phyloP scores from a whole-genome alignment of 305 asterid species.

The Rubia tinctorum region DNA sequence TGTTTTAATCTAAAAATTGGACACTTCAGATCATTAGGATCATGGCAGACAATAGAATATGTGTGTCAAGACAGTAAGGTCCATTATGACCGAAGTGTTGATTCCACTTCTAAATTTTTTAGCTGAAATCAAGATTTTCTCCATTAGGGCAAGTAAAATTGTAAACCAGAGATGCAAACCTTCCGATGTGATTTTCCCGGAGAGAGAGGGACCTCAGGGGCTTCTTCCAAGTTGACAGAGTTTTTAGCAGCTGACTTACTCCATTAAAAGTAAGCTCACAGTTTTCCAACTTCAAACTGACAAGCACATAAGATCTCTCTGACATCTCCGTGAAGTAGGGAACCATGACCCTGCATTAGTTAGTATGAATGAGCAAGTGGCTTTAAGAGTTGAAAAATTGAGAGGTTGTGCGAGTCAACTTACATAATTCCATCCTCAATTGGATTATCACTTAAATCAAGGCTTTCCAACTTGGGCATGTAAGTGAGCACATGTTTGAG shows the following conservation, averaged over 20 bases:
- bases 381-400: not conserved
- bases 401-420: slow-evolving; percentile 12
- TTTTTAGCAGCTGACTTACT: slow-evolving; percentile 52
- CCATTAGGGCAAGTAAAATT: not conserved
- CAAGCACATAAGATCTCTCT: slow-evolving; percentile 41
- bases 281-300: slow-evolving; percentile 70
- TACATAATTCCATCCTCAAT: slow-evolving; percentile 80
- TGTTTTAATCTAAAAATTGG: not conserved
- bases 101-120: not conserved
- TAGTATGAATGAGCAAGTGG: slow-evolving; percentile 11
- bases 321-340: slow-evolving; percentile 58
- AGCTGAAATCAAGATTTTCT: not conserved
- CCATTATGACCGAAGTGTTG: not conserved
- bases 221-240: slow-evolving; percentile 57
- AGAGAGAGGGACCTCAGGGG: slow-evolving; percentile 65
- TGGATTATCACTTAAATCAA: slow-evolving; percentile 81
- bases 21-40: not conserved
- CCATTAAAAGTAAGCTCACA: slow-evolving; percentile 67
- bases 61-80: not conserved
- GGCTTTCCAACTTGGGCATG: slow-evolving; percentile 79
- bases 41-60: not conserved
- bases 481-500: slow-evolving; percentile 55
- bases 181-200: slow-evolving; percentile 79
- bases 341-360: slow-evolving; percentile 55
- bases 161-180: slow-evolving; percentile 33